Percentiles rank a stretch among this genome's conserved stretches.
These are phyloP conservation scores for Adansonia rubrostipa DNA, from an alignment of 441 rosid genomes.

Conservation along the genomic window DNA sequence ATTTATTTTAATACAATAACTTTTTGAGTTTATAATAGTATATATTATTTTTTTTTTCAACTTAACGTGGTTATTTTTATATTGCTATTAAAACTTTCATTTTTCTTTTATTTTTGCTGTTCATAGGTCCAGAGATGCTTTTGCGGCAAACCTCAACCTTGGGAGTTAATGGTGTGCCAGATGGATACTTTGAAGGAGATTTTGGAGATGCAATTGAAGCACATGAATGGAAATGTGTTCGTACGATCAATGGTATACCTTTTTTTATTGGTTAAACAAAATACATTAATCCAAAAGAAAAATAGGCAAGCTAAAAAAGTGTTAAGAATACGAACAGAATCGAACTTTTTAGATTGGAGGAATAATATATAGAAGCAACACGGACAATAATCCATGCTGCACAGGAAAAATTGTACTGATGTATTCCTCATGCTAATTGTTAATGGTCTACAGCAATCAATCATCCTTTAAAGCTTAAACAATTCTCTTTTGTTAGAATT, in stretches of 20 bases:
- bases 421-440: background rate
- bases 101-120: conserved; percentile 15
- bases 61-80: background rate
- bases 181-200: conserved; percentile 66
- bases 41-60: background rate
- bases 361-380: background rate
- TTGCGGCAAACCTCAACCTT: conserved; percentile 72
- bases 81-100: background rate
- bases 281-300: conserved; percentile 14
- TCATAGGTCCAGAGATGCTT: conserved; percentile 88
- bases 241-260: conserved; percentile 77
- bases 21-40: background rate
- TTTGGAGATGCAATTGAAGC: conserved; percentile 92
- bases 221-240: conserved; percentile 93
- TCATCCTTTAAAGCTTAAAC: background rate
- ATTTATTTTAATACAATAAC: background rate
- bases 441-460: background rate
- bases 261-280: background rate
- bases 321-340: background rate
- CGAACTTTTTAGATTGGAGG: background rate
- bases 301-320: conserved; percentile 8
- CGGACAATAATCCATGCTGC: background rate
- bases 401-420: background rate
- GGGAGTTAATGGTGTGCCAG: conserved; percentile 41
- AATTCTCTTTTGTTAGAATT: background rate